Evolutionary conservation across 352 stramenopile genomes (phyloP).

Genomic region (Phytophthora sansomeana): DNA sequence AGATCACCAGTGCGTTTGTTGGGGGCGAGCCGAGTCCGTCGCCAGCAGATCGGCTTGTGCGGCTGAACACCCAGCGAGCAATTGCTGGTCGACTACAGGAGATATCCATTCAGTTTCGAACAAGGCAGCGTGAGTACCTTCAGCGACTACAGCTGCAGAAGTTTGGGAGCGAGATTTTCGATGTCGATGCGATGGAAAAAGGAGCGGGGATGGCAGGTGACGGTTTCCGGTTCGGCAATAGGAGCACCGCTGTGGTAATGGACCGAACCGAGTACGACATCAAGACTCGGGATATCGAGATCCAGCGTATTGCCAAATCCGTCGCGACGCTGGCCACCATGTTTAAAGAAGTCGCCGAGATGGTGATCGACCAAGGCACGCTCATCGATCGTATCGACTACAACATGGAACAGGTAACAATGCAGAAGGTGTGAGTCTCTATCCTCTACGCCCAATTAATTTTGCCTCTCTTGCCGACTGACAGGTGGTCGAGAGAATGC

Average conservation of each 20-base stretch:
- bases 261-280: slow-evolving; percentile 58
- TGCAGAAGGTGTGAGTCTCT: background rate
- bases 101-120: slow-evolving; percentile 72
- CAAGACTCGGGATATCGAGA: slow-evolving; percentile 70
- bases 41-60: slow-evolving; percentile 62
- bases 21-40: slow-evolving; percentile 55
- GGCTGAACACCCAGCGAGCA: slow-evolving; percentile 73
- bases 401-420: slow-evolving; percentile 86
- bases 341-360: slow-evolving; percentile 84
- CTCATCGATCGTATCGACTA: slow-evolving; percentile 89
- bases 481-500: slow-evolving; percentile 68
- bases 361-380: slow-evolving; percentile 87
- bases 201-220: slow-evolving; percentile 9
- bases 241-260: slow-evolving; percentile 27
- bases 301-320: slow-evolving; percentile 81
- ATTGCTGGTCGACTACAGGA: slow-evolving; percentile 68
- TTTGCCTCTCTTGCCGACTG: background rate
- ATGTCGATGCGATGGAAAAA: slow-evolving; percentile 44
- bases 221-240: slow-evolving; percentile 24
- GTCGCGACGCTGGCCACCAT: slow-evolving; percentile 70
- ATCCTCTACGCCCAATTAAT: background rate
- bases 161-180: slow-evolving; percentile 74
- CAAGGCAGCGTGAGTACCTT: slow-evolving; percentile 75
- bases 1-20: slow-evolving; percentile 69
- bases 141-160: slow-evolving; percentile 78